Evolutionary conservation across 1,284 basidiomycete genomes (phyloP).

Genomic region (Entoloma clypeatum): DNA sequence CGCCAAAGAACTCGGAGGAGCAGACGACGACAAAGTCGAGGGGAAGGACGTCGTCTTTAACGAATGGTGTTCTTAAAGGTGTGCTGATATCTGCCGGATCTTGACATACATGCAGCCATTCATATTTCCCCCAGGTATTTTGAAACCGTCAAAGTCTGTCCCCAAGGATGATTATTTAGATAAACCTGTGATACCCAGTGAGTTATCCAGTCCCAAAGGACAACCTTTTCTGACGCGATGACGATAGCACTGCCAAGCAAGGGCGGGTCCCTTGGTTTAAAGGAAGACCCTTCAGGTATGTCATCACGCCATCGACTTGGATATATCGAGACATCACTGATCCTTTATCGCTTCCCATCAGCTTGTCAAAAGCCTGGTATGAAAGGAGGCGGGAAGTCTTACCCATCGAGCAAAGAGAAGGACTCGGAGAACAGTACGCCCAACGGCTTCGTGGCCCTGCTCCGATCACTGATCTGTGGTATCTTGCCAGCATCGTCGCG

Average conservation of each 20-base stretch:
- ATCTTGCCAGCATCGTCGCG: slow-evolving; percentile 18
- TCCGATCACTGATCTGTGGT: slow-evolving; percentile 18
- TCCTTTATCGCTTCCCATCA: slow-evolving; percentile 10
- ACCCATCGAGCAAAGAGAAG: slow-evolving; percentile 12
- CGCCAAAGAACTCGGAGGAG: background rate
- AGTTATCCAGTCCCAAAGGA: background rate
- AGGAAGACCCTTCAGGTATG: slow-evolving; percentile 14
- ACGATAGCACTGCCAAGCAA: slow-evolving; percentile 9
- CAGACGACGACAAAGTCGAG: background rate
- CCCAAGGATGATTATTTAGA: slow-evolving; percentile 9
- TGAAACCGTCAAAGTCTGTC: slow-evolving; percentile 13
- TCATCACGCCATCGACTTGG: slow-evolving; percentile 8
- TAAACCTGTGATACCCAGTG: slow-evolving; percentile 15
- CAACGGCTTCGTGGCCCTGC: slow-evolving; percentile 13
- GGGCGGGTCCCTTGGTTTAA: slow-evolving; percentile 12
- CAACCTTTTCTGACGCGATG: background rate
- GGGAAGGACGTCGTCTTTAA: background rate
- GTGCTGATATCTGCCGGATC: background rate
- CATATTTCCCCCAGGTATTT: slow-evolving; percentile 8
- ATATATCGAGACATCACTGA: slow-evolving; percentile 10
- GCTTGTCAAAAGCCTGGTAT: slow-evolving; percentile 13
- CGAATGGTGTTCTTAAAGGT: slow-evolving; percentile 9
- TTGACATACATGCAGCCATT: background rate
- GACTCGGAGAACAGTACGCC: slow-evolving; percentile 20
- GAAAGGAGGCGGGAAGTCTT: slow-evolving; percentile 18